Evolutionary conservation across 345 rosid genomes (phyloP).

Genomic region (Mercurialis annua): DNA sequence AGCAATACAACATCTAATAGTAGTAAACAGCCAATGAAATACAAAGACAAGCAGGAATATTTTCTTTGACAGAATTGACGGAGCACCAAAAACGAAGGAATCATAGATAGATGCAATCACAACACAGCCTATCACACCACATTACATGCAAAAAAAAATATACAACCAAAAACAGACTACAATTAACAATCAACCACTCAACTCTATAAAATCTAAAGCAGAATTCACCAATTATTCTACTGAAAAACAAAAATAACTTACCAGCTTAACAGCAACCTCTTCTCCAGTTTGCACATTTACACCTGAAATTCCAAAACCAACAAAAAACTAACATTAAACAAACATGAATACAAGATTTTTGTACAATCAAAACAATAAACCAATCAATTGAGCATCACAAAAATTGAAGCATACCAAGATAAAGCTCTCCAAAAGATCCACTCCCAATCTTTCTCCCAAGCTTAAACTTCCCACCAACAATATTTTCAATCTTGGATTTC

Average conservation of each 20-base stretch:
- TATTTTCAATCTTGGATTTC: slow-evolving; percentile 50
- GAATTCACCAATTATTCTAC: not conserved
- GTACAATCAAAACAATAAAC: not conserved
- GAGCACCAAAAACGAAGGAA: not conserved
- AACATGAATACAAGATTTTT: not conserved
- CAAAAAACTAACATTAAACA: not conserved
- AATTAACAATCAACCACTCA: not conserved
- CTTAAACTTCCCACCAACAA: slow-evolving; percentile 83
- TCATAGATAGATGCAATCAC: not conserved
- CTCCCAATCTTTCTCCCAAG: slow-evolving; percentile 96
- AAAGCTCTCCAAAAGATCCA: slow-evolving; percentile 92
- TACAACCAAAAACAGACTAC: not conserved
- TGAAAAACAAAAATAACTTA: slow-evolving; percentile 26
- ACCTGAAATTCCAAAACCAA: slow-evolving; percentile 35
- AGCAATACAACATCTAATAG: not conserved
- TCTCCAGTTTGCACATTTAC: slow-evolving; percentile 80
- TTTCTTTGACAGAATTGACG: not conserved
- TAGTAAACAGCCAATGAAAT: not conserved
- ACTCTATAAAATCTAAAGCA: slow-evolving; percentile 5
- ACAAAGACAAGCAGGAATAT: not conserved
- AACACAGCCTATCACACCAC: not conserved
- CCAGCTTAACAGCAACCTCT: slow-evolving; percentile 84
- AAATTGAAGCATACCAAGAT: slow-evolving; percentile 56
- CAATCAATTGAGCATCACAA: no score
- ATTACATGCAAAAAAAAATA: slow-evolving; percentile 10